Conservation (phyloP, 108 stramenopile genomes). For the Pseudonitzschia pungens region DNA sequence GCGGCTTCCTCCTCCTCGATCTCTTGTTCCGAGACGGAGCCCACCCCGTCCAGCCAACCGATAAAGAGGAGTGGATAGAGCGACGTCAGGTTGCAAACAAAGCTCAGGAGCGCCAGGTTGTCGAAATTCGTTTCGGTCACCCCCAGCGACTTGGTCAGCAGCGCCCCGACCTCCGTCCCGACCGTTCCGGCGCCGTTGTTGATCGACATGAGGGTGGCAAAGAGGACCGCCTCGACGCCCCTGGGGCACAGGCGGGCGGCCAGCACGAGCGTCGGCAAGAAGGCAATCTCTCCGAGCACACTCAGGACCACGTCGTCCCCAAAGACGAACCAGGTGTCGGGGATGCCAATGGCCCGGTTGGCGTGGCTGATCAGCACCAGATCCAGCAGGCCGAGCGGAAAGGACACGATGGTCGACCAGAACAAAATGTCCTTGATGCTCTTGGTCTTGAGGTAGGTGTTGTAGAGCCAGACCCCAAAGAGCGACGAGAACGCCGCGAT, state of each 20-base stretch:
- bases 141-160: conserved; percentile 79
- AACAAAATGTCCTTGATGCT: conserved; percentile 83
- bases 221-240: conserved; percentile 93
- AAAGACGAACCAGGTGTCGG: conserved; percentile 89
- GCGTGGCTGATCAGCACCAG: conserved; percentile 83
- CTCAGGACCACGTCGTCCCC: conserved; percentile 90
- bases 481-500: conserved; percentile 82
- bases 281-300: conserved; percentile 90
- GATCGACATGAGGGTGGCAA: conserved; percentile 90
- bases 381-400: conserved; percentile 76
- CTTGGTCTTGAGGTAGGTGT: conserved; percentile 40
- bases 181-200: conserved; percentile 89
- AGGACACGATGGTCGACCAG: conserved; percentile 75
- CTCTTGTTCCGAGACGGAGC: conserved; percentile 69
- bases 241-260: conserved; percentile 91
- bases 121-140: conserved; percentile 89
- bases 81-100: conserved; percentile 87
- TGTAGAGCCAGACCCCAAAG: conserved; percentile 86
- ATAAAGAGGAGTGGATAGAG: conserved; percentile 88
- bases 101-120: conserved; percentile 79
- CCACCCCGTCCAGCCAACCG: conserved; percentile 77
- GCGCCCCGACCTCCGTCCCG: conserved; percentile 89
- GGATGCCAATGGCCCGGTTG: conserved; percentile 87
- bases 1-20: conserved; percentile 41
- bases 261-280: conserved; percentile 92